These are phyloP conservation scores for Ormosia emarginata DNA, from an alignment of 306 rosid species.

Conservation along the genomic window DNA sequence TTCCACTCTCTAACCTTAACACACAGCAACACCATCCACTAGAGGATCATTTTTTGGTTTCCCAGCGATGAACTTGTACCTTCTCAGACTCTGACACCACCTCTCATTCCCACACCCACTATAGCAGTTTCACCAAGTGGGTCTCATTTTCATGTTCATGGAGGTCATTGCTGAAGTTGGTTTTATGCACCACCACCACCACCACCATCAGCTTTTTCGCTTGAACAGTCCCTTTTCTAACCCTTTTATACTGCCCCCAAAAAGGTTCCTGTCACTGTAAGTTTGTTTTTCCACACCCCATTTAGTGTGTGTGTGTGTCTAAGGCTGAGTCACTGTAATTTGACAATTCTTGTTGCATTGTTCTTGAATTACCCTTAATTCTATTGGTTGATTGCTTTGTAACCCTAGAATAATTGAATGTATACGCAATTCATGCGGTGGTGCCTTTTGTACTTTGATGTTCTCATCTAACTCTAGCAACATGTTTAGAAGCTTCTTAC, in stretches of 20 bases:
- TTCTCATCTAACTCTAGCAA: neutral
- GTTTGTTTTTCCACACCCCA: neutral
- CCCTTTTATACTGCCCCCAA: constrained; percentile 34
- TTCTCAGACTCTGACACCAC: neutral
- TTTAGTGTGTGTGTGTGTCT: neutral
- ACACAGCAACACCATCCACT: neutral
- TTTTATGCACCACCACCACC: constrained; percentile 38
- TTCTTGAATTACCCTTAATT: constrained; percentile 16
- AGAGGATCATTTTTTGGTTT: neutral
- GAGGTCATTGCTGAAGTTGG: constrained; percentile 46
- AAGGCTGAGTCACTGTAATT: neutral
- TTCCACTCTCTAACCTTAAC: neutral
- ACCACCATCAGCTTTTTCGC: constrained; percentile 25
- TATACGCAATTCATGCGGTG: constrained; percentile 14
- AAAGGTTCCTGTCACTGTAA: constrained; percentile 51
- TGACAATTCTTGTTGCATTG: neutral
- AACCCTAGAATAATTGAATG: neutral
- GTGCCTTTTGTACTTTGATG: neutral
- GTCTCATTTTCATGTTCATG: constrained; percentile 32
- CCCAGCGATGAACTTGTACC: constrained; percentile 22
- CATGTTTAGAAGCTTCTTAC: neutral
- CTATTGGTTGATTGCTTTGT: neutral
- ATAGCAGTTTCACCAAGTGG: constrained; percentile 5
- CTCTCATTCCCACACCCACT: constrained; percentile 18
- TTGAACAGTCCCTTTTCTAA: constrained; percentile 27